Conservation (phyloP, 1,284 basidiomycete species). For the Sanghuangporus weigelae region DNA sequence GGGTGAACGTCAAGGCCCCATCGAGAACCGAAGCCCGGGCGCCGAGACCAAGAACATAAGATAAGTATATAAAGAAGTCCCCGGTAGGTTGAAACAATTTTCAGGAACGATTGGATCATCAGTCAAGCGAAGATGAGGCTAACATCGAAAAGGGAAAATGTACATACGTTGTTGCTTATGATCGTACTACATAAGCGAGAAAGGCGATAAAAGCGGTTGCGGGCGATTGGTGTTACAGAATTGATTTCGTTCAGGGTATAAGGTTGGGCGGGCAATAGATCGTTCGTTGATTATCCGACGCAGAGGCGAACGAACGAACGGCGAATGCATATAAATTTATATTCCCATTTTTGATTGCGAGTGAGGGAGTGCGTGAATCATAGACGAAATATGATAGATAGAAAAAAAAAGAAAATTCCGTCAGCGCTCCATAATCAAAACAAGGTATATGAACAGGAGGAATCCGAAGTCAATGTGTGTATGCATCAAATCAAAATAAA, state of each 20-base stretch:
- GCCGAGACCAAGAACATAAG: neutral
- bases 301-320: neutral
- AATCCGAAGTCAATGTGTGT: neutral
- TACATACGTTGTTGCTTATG: constrained; percentile 65
- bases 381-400: neutral
- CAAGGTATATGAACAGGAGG: constrained; percentile 19
- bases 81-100: neutral
- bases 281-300: neutral
- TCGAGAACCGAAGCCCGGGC: neutral
- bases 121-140: neutral
- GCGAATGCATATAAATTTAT: neutral
- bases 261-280: neutral
- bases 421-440: constrained; percentile 21
- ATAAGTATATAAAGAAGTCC: neutral
- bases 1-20: neutral
- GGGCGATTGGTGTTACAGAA: neutral
- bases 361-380: neutral
- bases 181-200: constrained; percentile 41
- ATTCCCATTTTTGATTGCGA: neutral
- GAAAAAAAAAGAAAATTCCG: constrained; percentile 22
- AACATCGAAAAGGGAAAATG: neutral
- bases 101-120: neutral
- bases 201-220: neutral
- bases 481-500: neutral
- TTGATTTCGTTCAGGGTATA: neutral